A percentile compares a stretch with the other conserved stretches of the same genome.
phyloP scores from a whole-genome alignment of 495 filamentous ascomycete genomes.

The Xylaria longipes region DNA sequence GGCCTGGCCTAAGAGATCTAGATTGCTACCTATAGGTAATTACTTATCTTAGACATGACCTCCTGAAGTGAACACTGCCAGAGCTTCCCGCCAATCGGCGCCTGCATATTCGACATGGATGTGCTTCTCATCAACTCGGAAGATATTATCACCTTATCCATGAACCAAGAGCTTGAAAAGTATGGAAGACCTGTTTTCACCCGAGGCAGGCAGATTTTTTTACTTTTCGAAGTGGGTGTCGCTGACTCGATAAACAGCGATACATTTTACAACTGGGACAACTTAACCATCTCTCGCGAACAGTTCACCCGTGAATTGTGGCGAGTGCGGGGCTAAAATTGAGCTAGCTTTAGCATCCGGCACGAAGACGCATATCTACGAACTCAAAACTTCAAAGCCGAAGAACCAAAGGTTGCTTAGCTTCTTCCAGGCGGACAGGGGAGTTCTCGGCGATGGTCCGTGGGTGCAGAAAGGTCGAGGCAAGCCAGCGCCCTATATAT shows the following conservation, averaged over 20 bases:
- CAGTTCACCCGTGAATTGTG: slow-evolving; percentile 59
- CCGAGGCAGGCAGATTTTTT: slow-evolving; percentile 44
- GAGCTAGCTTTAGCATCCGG: slow-evolving; percentile 5
- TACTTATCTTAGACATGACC: background rate
- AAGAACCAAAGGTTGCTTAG: background rate
- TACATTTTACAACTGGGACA: slow-evolving; percentile 67
- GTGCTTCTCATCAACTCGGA: slow-evolving; percentile 82
- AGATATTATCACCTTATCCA: slow-evolving; percentile 75
- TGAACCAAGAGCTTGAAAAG: slow-evolving; percentile 69
- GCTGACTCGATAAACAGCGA: slow-evolving; percentile 55
- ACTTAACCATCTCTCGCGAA: slow-evolving; percentile 70
- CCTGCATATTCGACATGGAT: slow-evolving; percentile 91
- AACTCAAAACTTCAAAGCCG: slow-evolving; percentile 1
- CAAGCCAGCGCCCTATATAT: slow-evolving; percentile 88
- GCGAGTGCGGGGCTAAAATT: background rate
- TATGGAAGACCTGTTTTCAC: slow-evolving; percentile 70
- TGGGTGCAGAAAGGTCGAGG: slow-evolving; percentile 71
- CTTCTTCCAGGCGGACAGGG: slow-evolving; percentile 41
- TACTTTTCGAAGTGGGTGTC: slow-evolving; percentile 59
- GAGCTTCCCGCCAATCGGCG: slow-evolving; percentile 66
- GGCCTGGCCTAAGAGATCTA: background rate
- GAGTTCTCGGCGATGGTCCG: slow-evolving; percentile 75
- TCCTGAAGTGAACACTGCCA: background rate
- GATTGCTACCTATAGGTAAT: background rate
- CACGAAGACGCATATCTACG: background rate